Conservation (phyloP, 352 stramenopile species). For the Blastocystis hominis region DNA sequence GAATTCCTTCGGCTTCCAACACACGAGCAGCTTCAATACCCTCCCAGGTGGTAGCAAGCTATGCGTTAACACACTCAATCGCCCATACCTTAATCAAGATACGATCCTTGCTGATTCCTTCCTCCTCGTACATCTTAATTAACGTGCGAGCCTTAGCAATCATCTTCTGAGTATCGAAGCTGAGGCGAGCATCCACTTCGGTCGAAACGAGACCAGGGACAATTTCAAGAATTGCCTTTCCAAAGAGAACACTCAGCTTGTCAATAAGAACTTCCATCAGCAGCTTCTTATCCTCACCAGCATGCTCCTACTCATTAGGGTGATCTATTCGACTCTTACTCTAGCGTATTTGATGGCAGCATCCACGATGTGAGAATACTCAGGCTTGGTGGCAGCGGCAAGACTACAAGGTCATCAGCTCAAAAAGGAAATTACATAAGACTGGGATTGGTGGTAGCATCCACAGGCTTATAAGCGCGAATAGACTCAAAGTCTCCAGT, state of each 20-base stretch:
- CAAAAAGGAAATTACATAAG: constrained; percentile 75
- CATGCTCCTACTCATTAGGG: constrained; percentile 32
- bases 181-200: constrained; percentile 88
- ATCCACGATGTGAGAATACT: constrained; percentile 88
- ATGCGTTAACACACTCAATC: background rate
- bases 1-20: constrained; percentile 89
- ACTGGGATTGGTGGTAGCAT: constrained; percentile 93
- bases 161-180: constrained; percentile 70
- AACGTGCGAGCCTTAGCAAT: constrained; percentile 70
- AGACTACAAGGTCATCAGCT: background rate
- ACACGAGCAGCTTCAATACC: constrained; percentile 87
- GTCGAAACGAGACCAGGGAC: constrained; percentile 94
- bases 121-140: constrained; percentile 90
- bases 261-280: constrained; percentile 85
- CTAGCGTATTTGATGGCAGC: constrained; percentile 85
- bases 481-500: constrained; percentile 82
- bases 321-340: constrained; percentile 61
- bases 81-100: constrained; percentile 89
- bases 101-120: constrained; percentile 81
- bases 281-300: constrained; percentile 69
- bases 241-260: constrained; percentile 94
- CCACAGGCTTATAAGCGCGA: constrained; percentile 38
- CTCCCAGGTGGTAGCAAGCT: constrained; percentile 80
- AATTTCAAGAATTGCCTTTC: constrained; percentile 85
- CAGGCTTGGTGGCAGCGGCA: constrained; percentile 84